Percentiles rank a stretch among this genome's conserved stretches.
Evolutionary conservation across 225 moss, liverwort and hornwort genomes (phyloP).

Genomic region (Anthoceros angustus): DNA sequence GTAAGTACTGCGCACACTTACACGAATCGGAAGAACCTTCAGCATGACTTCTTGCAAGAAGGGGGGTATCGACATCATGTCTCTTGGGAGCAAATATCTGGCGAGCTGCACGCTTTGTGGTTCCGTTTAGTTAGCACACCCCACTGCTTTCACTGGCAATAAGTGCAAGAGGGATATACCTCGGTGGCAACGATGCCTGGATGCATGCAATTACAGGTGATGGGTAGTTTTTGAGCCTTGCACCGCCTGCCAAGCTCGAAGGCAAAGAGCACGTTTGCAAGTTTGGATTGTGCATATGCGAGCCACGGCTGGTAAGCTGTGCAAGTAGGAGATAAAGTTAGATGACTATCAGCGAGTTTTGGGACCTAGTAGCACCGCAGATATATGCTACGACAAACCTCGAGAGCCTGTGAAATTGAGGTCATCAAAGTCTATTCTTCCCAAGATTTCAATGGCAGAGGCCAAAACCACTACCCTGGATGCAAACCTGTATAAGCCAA

Average conservation of each 20-base stretch:
- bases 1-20: not conserved
- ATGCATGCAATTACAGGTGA: slow-evolving; percentile 74
- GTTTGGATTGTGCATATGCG: slow-evolving; percentile 80
- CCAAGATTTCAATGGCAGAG: slow-evolving; percentile 54
- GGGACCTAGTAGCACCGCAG: not conserved
- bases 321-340: slow-evolving; percentile 7
- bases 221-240: slow-evolving; percentile 36
- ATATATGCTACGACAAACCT: slow-evolving; percentile 21
- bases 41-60: slow-evolving; percentile 12
- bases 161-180: slow-evolving; percentile 15
- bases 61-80: slow-evolving; percentile 8
- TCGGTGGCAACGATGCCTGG: slow-evolving; percentile 72
- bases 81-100: slow-evolving; percentile 46
- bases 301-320: slow-evolving; percentile 56
- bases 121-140: not conserved
- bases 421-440: slow-evolving; percentile 53
- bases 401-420: slow-evolving; percentile 50
- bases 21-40: slow-evolving; percentile 40
- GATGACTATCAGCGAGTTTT: not conserved
- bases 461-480: slow-evolving; percentile 68
- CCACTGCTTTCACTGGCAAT: not conserved
- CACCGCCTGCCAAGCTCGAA: slow-evolving; percentile 63
- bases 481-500: slow-evolving; percentile 21
- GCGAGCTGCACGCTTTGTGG: slow-evolving; percentile 18
- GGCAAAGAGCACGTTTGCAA: slow-evolving; percentile 63